phyloP scores from a whole-genome alignment of 495 filamentous ascomycete genomes.

The Lophium mytilinum region DNA sequence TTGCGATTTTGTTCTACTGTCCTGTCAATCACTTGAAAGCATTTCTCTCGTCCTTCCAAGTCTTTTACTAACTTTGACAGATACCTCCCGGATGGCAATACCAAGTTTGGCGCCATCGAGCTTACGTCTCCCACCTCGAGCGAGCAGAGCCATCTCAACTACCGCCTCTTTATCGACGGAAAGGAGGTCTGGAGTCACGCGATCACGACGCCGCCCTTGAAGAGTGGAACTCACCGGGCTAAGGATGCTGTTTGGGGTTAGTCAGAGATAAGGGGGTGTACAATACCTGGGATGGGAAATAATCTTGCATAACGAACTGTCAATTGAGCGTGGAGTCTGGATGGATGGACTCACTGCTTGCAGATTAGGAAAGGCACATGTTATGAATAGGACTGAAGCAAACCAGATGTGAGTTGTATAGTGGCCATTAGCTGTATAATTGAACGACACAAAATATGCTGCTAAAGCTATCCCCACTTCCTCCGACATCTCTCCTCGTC shows the following conservation, averaged over 20 bases:
- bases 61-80: conserved; percentile 29
- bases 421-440: no score
- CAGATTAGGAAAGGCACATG: no score
- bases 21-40: background rate
- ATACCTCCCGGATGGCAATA: conserved; percentile 79
- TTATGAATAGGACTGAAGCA: no score
- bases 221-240: conserved; percentile 22
- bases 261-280: background rate
- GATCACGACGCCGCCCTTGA: conserved; percentile 29
- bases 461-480: conserved; percentile 37
- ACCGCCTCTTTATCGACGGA: conserved; percentile 76
- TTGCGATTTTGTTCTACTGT: background rate
- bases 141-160: conserved; percentile 55
- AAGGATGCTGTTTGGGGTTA: conserved; percentile 35
- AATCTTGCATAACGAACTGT: no score
- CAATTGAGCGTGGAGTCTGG: no score
- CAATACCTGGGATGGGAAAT: no score
- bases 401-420: no score
- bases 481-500: conserved; percentile 63
- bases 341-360: no score
- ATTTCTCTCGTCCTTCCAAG: background rate
- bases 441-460: no score
- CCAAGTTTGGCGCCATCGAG: conserved; percentile 84
- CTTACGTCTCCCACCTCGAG: conserved; percentile 49
- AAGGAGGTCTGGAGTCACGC: conserved; percentile 58